Evolutionary conservation across 2,329 filamentous ascomycete species (phyloP).

Genomic region (Apiospora marii): DNA sequence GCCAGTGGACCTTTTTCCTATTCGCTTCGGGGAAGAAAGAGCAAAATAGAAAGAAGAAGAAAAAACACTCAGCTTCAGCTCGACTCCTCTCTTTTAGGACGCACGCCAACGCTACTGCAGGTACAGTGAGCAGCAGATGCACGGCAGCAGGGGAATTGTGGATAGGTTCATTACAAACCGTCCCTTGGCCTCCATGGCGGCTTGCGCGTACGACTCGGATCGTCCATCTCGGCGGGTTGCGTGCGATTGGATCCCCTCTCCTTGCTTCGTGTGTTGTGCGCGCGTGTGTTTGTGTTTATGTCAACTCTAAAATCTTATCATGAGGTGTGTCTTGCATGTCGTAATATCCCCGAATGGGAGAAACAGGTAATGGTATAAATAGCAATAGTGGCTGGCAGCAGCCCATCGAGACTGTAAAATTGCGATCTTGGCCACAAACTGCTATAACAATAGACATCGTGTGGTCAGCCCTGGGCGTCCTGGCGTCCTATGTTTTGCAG

Average conservation of each 20-base stretch:
- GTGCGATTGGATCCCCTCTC: neutral
- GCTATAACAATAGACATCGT: neutral
- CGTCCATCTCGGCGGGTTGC: neutral
- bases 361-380: neutral
- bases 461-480: neutral
- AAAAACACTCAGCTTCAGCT: slow-evolving; percentile 4
- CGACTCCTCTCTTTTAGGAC: neutral
- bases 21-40: neutral
- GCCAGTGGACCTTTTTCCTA: neutral
- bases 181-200: neutral
- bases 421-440: neutral
- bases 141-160: neutral
- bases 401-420: neutral
- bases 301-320: neutral
- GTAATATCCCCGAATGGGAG: neutral
- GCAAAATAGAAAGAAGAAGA: too few relatives aligned
- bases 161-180: neutral
- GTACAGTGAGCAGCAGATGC: neutral
- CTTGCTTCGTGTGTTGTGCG: neutral
- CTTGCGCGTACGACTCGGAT: slow-evolving; percentile 1
- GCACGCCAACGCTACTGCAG: slow-evolving; percentile 8
- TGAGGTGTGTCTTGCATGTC: neutral
- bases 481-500: slow-evolving; percentile 8
- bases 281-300: neutral
- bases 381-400: slow-evolving; percentile 4